Evolutionary conservation across 768 basidiomycete species (phyloP).

Genomic region (Phlegmacium glaucopus): DNA sequence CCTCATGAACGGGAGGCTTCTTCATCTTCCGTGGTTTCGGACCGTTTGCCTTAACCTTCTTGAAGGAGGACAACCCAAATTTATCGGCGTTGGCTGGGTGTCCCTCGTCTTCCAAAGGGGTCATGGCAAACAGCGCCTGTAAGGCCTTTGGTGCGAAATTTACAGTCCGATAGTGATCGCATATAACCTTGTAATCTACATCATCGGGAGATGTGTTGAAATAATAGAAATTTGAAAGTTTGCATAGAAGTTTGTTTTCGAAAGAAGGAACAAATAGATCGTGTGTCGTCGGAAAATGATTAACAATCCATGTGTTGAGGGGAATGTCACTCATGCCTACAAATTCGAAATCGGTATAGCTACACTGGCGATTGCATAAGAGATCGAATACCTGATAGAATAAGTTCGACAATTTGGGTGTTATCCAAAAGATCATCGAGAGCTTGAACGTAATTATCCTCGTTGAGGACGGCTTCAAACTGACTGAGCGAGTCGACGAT

Average conservation of each 20-base stretch:
- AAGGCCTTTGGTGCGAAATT: constrained; percentile 22
- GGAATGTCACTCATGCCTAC: constrained; percentile 8
- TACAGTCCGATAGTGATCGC: constrained; percentile 17
- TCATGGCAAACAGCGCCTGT: constrained; percentile 11
- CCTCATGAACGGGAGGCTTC: no score
- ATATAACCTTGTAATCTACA: neutral
- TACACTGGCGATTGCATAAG: neutral
- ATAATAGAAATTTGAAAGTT: constrained; percentile 11
- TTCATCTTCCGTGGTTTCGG: neutral
- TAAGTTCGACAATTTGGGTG: constrained; percentile 18
- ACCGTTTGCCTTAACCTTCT: constrained; percentile 15
- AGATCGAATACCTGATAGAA: constrained; percentile 21
- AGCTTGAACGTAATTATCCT: constrained; percentile 15
- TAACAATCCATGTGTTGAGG: constrained; percentile 23
- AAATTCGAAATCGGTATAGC: neutral
- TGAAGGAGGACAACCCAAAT: neutral
- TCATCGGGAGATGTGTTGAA: constrained; percentile 2
- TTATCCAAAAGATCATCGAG: constrained; percentile 21
- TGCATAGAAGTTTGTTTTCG: neutral
- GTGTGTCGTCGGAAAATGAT: constrained; percentile 25
- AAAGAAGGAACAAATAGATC: constrained; percentile 1
- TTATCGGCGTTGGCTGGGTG: neutral
- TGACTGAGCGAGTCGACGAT: constrained; percentile 17
- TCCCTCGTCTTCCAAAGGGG: constrained; percentile 6
- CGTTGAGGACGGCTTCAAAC: constrained; percentile 19